Evolutionary conservation across 768 basidiomycete genomes (phyloP).

Genomic region (Kondoa subrosea): DNA sequence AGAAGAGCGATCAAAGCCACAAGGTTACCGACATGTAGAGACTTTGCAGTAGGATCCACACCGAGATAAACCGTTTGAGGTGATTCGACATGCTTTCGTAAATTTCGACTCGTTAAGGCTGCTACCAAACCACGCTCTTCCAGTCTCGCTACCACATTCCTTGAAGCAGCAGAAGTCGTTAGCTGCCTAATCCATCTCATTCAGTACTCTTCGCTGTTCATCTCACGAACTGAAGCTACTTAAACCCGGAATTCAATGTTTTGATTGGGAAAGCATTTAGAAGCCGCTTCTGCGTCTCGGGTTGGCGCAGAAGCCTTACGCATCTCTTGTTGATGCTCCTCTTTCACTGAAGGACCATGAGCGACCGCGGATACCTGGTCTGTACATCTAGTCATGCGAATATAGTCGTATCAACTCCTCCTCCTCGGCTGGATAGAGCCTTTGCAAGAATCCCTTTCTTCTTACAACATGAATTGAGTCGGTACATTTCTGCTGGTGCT

Average conservation of each 20-base stretch:
- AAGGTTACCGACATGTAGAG: constrained; percentile 85
- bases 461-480: background rate
- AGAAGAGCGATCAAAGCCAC: constrained; percentile 69
- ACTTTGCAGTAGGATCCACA: constrained; percentile 76
- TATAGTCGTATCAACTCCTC: background rate
- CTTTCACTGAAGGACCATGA: no score
- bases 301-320: no score
- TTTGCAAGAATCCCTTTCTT: background rate
- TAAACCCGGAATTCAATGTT: background rate
- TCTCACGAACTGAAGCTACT: background rate
- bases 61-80: constrained; percentile 56
- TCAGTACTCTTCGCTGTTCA: no score
- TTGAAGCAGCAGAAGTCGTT: background rate
- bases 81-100: constrained; percentile 8
- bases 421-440: background rate
- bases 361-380: background rate
- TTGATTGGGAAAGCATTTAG: background rate
- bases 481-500: background rate
- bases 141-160: background rate
- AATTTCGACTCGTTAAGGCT: constrained; percentile 4
- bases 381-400: background rate
- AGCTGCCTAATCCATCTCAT: background rate
- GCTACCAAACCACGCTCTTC: constrained; percentile 3
- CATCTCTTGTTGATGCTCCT: no score
- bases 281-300: background rate